Base-by-base conservation (phyloP, 805 yeast genomes). In the Candida glaebosa region DNA sequence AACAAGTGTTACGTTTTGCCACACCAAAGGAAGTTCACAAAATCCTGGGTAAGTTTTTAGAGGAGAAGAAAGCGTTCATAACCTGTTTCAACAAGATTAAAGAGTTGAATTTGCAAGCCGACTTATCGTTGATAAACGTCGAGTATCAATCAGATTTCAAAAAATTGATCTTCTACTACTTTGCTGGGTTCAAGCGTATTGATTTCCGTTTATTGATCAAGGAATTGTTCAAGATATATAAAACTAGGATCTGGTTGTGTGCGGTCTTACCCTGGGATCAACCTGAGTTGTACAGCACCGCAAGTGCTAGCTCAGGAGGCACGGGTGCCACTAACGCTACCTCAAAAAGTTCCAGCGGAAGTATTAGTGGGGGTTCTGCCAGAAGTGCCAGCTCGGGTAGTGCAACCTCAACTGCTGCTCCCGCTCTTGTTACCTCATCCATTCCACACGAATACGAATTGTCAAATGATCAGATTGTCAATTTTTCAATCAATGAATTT, bases 1-100 rank as follows among this genome's bases (percentile, higher is more conserved):
- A 86, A 55, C 90, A 84, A 58, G 82, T 85, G 14, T 62, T 85
- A 31, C 64, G 93, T 47, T 84, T 85, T 66, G 88, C 89, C 0
- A 82, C 86, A 17, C 81, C 85, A 2, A 76, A 76, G 54, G 95
- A 86, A 57, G 73, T 81, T 17, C 71, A 70, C 26, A 82, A 80
- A 48, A 60, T 85, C 31, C 75, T 78, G 44, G 71, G 74, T 14
- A 85, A 85, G 56, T 76, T 81, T 44, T 70, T 81, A 45, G 89
- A 84, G 54, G 95, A 86, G 59, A 68, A 81, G 48, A 79, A 81
- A 56, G 87, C 91, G 2, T 76, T 78, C 45, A 77, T 79, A 45
- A 79, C 86, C 28, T 82, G 89, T 39, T 66, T 73, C 45, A 63
- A 63, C 46, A 70, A 69, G 45, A 67, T 69, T 38, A 66, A 65